A percentile compares a stretch with the other conserved stretches of the same genome.
Evolutionary conservation across 352 stramenopile genomes (phyloP).

Genomic region (Phytophthora chlamydospora): DNA sequence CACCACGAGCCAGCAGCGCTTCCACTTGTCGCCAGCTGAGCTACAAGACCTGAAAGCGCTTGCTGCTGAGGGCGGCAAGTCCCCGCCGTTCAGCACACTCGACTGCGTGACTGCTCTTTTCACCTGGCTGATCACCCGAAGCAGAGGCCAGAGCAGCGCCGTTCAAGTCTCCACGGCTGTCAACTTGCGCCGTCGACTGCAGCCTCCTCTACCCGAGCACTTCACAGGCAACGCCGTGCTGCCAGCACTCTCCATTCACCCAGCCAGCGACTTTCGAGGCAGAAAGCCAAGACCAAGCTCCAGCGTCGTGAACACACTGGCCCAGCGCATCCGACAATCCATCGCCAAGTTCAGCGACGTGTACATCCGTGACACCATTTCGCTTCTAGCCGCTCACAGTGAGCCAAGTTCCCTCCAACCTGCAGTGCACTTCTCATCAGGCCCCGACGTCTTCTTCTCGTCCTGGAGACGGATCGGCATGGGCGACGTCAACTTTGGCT

Average conservation of each 20-base stretch:
- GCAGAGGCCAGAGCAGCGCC: slow-evolving; percentile 4
- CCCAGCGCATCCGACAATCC: slow-evolving; percentile 6
- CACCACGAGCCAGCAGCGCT: slow-evolving; percentile 1
- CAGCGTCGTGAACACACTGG: background rate
- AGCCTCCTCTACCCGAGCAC: slow-evolving; percentile 1
- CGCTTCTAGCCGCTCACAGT: slow-evolving; percentile 7
- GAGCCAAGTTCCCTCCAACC: background rate
- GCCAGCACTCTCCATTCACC: slow-evolving; percentile 12
- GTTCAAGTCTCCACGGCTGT: slow-evolving; percentile 18
- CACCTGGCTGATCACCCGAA: slow-evolving; percentile 13
- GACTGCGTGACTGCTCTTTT: slow-evolving; percentile 15
- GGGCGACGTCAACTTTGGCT: slow-evolving; percentile 17
- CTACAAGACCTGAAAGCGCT: slow-evolving; percentile 7
- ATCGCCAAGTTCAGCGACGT: slow-evolving; percentile 13
- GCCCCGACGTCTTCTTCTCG: slow-evolving; percentile 21
- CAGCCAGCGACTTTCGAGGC: slow-evolving; percentile 1
- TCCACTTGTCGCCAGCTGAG: slow-evolving; percentile 7
- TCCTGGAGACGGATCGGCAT: slow-evolving; percentile 15
- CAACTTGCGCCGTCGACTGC: slow-evolving; percentile 10
- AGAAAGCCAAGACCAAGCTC: background rate
- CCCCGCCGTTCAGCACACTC: slow-evolving; percentile 12
- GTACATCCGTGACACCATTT: slow-evolving; percentile 17
- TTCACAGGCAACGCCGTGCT: slow-evolving; percentile 16
- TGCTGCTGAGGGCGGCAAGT: background rate
- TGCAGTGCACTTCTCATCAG: slow-evolving; percentile 6